Evolutionary conservation across 352 stramenopile species (phyloP).

Genomic region (Blastocystis sp.): DNA sequence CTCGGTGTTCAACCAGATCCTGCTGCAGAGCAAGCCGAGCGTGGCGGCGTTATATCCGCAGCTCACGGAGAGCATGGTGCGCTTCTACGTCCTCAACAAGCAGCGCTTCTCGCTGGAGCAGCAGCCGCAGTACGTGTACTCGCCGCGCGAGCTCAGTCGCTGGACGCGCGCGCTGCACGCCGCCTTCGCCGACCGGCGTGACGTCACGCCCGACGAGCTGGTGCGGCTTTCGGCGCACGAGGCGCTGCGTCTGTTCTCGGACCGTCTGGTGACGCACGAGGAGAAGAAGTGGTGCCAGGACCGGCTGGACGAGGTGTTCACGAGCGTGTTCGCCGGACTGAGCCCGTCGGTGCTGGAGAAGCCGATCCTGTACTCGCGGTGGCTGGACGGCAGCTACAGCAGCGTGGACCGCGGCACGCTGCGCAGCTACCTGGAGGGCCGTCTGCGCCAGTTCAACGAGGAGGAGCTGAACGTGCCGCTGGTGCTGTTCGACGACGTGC

Average conservation of each 20-base stretch:
- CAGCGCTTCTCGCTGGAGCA: constrained; percentile 85
- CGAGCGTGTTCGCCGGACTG: constrained; percentile 80
- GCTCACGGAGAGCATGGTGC: constrained; percentile 98
- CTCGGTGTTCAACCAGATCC: constrained; percentile 95
- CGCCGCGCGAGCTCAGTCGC: constrained; percentile 94
- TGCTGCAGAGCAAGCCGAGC: constrained; percentile 96
- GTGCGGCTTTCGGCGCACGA: constrained; percentile 98
- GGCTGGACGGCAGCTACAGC: constrained; percentile 95
- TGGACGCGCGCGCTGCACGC: constrained; percentile 99
- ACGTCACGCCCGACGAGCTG: constrained; percentile 88
- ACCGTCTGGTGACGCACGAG: constrained; percentile 93
- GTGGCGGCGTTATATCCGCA: constrained; percentile 87
- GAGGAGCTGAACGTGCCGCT: constrained; percentile 95
- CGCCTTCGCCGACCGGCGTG: constrained; percentile 84
- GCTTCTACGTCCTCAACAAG: constrained; percentile 96
- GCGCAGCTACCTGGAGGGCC: constrained; percentile 92
- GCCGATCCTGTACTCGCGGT: constrained; percentile 96
- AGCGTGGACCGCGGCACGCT: constrained; percentile 89
- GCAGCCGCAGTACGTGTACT: constrained; percentile 99
- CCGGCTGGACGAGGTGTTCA: constrained; percentile 83
- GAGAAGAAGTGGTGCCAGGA: constrained; percentile 94
- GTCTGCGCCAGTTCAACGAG: constrained; percentile 98
- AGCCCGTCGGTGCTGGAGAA: constrained; percentile 81
- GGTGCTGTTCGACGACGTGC: constrained; percentile 99
- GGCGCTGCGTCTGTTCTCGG: constrained; percentile 95